Evolutionary conservation across 164 flowering plant species (phyloP).

Genomic region (Annona cherimola): DNA sequence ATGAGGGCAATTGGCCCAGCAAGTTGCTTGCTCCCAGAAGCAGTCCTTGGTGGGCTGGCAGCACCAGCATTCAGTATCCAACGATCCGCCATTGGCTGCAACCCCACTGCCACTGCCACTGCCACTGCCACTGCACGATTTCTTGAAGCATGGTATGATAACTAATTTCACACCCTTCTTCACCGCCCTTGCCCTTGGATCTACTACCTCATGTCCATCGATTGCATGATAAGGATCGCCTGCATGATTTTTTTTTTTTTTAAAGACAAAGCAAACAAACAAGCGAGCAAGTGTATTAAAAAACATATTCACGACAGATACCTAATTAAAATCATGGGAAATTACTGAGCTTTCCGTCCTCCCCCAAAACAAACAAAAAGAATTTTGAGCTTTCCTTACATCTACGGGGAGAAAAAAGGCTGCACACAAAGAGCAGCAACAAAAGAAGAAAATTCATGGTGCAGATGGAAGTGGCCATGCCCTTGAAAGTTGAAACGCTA

Average conservation of each 20-base stretch:
- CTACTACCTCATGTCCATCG: neutral
- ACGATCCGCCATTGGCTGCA: neutral
- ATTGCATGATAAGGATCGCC: neutral
- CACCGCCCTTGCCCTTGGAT: neutral
- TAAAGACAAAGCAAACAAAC: neutral
- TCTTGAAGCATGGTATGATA: neutral
- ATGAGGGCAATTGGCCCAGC: neutral
- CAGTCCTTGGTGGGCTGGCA: neutral
- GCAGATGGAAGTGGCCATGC: neutral
- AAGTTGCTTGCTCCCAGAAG: neutral
- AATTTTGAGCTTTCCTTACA: neutral
- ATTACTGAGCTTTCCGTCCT: too few relatives aligned
- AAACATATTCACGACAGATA: too few relatives aligned
- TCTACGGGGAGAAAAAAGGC: neutral
- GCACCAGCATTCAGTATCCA: neutral
- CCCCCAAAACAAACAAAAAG: neutral
- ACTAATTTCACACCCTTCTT: neutral
- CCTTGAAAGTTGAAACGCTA: neutral
- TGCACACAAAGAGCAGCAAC: too few relatives aligned
- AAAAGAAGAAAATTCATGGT: neutral
- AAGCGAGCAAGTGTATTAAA: too few relatives aligned
- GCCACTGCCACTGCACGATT: neutral
- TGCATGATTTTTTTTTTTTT: neutral
- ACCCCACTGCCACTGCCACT: neutral
- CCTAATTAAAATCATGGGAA: too few relatives aligned